Percentiles rank a stretch among this genome's conserved stretches.
Evolutionary conservation across 2,329 filamentous ascomycete genomes (phyloP).

Genomic region (Neurospora sp.): DNA sequence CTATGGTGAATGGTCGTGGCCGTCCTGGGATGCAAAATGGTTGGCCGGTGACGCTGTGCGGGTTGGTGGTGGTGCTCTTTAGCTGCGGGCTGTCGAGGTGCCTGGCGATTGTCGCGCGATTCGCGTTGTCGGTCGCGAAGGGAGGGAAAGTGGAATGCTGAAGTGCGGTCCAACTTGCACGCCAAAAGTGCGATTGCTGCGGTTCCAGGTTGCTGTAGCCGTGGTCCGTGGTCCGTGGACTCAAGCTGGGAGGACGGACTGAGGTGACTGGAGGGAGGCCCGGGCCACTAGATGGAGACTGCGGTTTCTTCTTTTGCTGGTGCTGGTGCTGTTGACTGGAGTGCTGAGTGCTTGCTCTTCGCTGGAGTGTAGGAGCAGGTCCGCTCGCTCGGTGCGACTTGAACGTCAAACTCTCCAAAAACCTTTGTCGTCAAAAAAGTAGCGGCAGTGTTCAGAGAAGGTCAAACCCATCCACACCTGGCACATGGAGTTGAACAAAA

Average conservation of each 20-base stretch:
- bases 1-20: conserved; percentile 7
- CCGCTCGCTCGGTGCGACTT: background rate
- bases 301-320: background rate
- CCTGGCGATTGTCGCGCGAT: conserved; percentile 18
- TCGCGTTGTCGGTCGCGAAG: conserved; percentile 17
- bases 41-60: conserved; percentile 5
- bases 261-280: background rate
- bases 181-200: conserved; percentile 12
- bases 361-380: background rate
- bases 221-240: background rate
- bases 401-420: conserved; percentile 12
- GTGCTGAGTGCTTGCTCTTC: background rate
- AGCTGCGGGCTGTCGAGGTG: conserved; percentile 2
- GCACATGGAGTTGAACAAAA: conserved; percentile 9
- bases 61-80: conserved; percentile 1
- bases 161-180: background rate
- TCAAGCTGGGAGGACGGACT: background rate
- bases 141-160: conserved; percentile 4
- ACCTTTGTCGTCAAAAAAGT: conserved; percentile 9
- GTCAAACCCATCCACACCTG: conserved; percentile 15
- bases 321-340: background rate
- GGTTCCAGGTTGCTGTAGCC: conserved; percentile 4
- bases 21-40: conserved; percentile 8
- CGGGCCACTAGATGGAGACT: background rate
- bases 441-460: conserved; percentile 1